Evolutionary conservation across 1,284 basidiomycete species (phyloP).

Genomic region (Rhodotorula glutinis): DNA sequence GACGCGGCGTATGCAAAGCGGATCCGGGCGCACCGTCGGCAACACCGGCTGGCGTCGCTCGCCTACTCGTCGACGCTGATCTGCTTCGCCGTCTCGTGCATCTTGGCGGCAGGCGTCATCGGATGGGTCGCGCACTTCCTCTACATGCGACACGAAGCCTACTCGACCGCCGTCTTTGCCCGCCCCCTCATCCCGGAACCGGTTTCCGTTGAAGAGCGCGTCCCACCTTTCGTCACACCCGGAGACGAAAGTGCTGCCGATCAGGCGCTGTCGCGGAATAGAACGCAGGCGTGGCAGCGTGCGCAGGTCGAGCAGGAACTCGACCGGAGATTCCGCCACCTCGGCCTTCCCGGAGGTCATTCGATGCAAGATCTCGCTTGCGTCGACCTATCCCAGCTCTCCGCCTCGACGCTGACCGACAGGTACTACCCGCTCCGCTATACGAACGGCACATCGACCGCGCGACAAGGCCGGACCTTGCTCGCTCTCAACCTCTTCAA

Average conservation of each 20-base stretch:
- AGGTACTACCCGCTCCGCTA: background rate
- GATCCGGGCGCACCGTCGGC: background rate
- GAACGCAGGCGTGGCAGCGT: background rate
- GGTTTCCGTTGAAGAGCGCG: constrained; percentile 8
- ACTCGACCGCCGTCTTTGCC: constrained; percentile 29
- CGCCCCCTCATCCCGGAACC: constrained; percentile 18
- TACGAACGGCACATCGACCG: background rate
- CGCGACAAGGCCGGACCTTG: constrained; percentile 26
- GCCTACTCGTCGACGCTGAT: background rate
- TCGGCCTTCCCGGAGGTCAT: background rate
- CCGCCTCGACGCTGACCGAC: background rate
- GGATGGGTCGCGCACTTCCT: constrained; percentile 22
- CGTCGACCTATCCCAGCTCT: background rate
- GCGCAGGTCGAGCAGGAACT: background rate
- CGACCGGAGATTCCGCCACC: background rate
- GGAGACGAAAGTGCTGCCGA: background rate
- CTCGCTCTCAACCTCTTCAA: constrained; percentile 44
- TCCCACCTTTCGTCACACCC: background rate
- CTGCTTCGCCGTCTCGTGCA: constrained; percentile 4
- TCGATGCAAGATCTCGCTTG: background rate
- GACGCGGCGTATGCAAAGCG: background rate
- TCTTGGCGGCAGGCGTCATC: constrained; percentile 8
- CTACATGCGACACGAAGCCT: constrained; percentile 24
- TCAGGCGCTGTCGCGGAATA: too few species aligned
- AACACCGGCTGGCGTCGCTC: constrained; percentile 7